Evolutionary conservation across 768 basidiomycete genomes (phyloP).

Genomic region (Nidularia pulvinata): DNA sequence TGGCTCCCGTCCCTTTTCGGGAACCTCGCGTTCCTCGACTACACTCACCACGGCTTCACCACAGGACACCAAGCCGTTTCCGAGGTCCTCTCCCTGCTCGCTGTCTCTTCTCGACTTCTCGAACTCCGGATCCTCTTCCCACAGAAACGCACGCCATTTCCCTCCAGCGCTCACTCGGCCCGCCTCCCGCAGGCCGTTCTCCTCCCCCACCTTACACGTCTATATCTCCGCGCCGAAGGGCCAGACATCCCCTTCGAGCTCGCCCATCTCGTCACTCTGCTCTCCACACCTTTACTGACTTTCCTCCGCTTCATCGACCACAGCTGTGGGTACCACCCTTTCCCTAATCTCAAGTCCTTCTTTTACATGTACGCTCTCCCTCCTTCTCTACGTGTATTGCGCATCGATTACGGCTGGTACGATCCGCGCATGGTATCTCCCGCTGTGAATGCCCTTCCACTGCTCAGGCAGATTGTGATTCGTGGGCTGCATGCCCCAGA

Average conservation of each 20-base stretch:
- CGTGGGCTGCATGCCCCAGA: constrained; percentile 27
- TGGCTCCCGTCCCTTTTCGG: constrained; percentile 65
- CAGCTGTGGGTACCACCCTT: constrained; percentile 29
- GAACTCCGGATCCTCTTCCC: constrained; percentile 60
- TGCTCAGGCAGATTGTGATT: constrained; percentile 27
- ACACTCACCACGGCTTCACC: constrained; percentile 73
- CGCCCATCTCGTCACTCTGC: constrained; percentile 44
- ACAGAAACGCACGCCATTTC: constrained; percentile 20
- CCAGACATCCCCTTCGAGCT: constrained; percentile 65
- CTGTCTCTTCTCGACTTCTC: constrained; percentile 47
- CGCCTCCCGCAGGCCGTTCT: constrained; percentile 27
- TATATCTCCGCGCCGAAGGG: constrained; percentile 51
- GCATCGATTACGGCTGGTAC: constrained; percentile 48
- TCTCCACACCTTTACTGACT: constrained; percentile 46
- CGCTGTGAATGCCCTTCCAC: constrained; percentile 27
- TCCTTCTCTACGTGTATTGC: constrained; percentile 32
- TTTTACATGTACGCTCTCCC: constrained; percentile 42
- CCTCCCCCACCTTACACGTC: constrained; percentile 42
- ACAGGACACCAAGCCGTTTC: constrained; percentile 51
- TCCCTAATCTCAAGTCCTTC: constrained; percentile 45
- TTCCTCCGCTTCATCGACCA: constrained; percentile 47
- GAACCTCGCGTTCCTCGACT: constrained; percentile 65
- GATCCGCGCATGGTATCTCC: constrained; percentile 35
- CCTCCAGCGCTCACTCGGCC: constrained; percentile 9
- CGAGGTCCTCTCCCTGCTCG: constrained; percentile 59